Base-by-base conservation (phyloP, 345 rosid genomes). In the Theobroma cacao region DNA sequence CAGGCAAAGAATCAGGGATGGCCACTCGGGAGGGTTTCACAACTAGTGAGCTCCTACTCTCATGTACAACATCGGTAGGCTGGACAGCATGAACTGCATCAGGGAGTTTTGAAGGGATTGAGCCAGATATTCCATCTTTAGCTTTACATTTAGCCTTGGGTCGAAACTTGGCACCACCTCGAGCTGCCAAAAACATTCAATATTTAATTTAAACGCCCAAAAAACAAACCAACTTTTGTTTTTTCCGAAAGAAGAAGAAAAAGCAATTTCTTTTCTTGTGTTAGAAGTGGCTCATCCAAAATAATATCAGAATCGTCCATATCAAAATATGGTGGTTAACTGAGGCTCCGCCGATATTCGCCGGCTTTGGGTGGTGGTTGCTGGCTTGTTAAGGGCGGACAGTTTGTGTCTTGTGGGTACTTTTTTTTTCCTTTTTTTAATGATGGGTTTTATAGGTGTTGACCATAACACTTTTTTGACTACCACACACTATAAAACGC, bases 91-190 rank as follows among this genome's bases (percentile, higher is more conserved):
- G n/a, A n/a, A n/a, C 5, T 40, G 5, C 70, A 33, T 36, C 45
- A 41, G 45, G 45, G 45, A 11, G 10, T 41, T 41, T 41, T 41
- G 45, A 58, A 56, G 84, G 63, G 76, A 53, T 63, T 8, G 61
- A 68, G 1, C 74, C 56, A 26, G 71, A 66, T 38, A 53, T 12
- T 53, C 31, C 73, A 75, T 64, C 81, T n/a, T 68, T 67, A 7
- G 78, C 82, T 43, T 43, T 74, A 3, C 34, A 73, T 78, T 79
- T 87, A 28, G 80, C 83, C 80, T 73, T 82, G 3, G 90, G 88
- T 64, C 80, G 88, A 80, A 84, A 87, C 80, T 82, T 88, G 28
- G 80, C 78, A 30, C 80, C 78, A 52, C 80, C 48, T 31, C 86
- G 63, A 74, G 75, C 87, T 84, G 78, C 36, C 47, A n/a, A 71